Base-by-base conservation (phyloP, 2,329 filamentous ascomycete species). In the Monosporascus sp. region DNA sequence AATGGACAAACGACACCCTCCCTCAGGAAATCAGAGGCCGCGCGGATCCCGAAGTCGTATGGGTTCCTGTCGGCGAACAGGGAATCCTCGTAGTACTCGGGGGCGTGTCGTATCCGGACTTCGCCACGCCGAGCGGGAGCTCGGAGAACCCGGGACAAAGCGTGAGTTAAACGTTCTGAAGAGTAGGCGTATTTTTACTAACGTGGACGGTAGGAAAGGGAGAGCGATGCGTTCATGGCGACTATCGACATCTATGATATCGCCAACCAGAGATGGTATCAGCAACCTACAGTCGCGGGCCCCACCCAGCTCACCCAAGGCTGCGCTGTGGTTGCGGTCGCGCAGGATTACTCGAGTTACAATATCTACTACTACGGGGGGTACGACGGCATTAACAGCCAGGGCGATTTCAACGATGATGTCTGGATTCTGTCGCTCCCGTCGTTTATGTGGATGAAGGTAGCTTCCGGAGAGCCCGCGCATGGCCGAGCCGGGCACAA, bases 331-430 rank as follows among this genome's bases (percentile, higher is more conserved):
- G 82, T 90, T 1, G 88, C 83, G n/a, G 75, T 83, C 0, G 85
- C 89, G 15, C 75, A 82, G 45, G 88, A 91, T 64, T 77, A 76
- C 36, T 88, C 86, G 11, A 90, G 85, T 54, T 89, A 86, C 69
- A 91, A 92, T 65, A 85, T 95, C 48, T 92, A 93, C 73, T 90
- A 89, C 72, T 94, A 90, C 61, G 90, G 88, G 17, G 90, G 90
- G 0, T 92, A 87, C 63, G 71, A 83, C 53, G 83, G 81, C 0
- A 58, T 84, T 6, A 53, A 77, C 52, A 27, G 54, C 0, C 49
- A 45, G 0, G 54, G 69, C 0, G 55, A 67, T 17, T 81, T 75
- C 57, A 76, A 68, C 51, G 83, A 90, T 55, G 87, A 89, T 47
- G 86, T 93, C 66, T 94, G 88, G 88, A 85, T 91, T 22, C 74